Evolutionary conservation across 2,329 filamentous ascomycete genomes (phyloP), one percentile per base, ranked within the genome.

Genomic region (Rosellinia necatrix): DNA sequence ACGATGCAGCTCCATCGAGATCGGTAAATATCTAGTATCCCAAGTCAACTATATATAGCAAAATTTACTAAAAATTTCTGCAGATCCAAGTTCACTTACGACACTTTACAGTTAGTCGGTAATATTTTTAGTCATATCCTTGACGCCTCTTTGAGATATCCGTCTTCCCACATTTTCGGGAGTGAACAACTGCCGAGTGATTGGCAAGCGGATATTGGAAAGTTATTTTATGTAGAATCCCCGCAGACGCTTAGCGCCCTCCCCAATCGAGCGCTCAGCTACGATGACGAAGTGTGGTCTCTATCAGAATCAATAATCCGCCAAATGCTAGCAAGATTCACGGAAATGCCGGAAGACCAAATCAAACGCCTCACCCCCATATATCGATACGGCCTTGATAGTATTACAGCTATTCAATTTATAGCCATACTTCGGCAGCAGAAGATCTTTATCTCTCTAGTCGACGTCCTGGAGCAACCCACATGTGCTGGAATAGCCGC

Each of bases 341-440:
- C 88, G 0, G 74, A 77, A 1, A 72, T 81, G 4, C 69, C 81
- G 0, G 53, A 69, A 2, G 65, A 76, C 0, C 75, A 74, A 0
- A 86, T 96, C 42, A 66, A 69, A 3, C 79, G 78, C 10, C 69
- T 81, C 8, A 91, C 85, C 0, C 91, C 90, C 0, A 91, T 97
- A 44, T 96, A 93, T 65, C 86, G 89, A 55, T 82, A 96, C n/a
- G 93, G 93, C 0, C 76, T 97, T 3, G 92, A 97, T 72, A 97
- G 92, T 69, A 94, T 97, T 66, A 92, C 89, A 58, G 90, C 91
- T 0, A 81, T 87, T 4, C 92, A 96, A 66, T 78, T 96, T 8
- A 90, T 91, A 0, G 80, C 84, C 1, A 75, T 80, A 22, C 76
- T 97, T 13, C 84, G 88, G 15, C 81, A 78, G 34, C 66, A 79